Evolutionary conservation across 768 basidiomycete genomes (phyloP), one percentile per base, ranked within the genome.

Genomic region (Gymnopilus dilepis): DNA sequence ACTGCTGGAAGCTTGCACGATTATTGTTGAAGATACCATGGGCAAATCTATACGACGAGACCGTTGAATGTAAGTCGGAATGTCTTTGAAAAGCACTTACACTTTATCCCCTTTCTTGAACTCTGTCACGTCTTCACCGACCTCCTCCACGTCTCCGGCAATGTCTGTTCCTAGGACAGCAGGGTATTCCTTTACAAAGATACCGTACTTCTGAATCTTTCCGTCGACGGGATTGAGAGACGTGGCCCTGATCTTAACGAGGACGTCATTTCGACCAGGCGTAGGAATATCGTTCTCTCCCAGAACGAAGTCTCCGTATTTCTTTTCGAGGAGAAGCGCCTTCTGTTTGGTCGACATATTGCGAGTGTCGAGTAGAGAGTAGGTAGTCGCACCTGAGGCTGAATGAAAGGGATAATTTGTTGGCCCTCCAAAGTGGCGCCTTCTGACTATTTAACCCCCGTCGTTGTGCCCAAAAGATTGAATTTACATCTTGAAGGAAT

Each of bases 91-190:
- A 11, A 54, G 53, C 0, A 67, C 80, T 65, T 72, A 84, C 83
- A 87, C 83, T 69, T 77, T 74, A 67, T 87, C 84, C 2, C 85
- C 86, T 26, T 76, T 75, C 61, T 80, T 74, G 67, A 85, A 81
- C 31, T 73, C 72, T 13, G 72, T 76, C 6, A 88, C 85, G 1
- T 79, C 82, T 59, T 81, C 79, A 2, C 85, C 86, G 48, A 87
- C 74, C 33, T 73, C 77, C 22, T 78, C 80, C 5, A 87, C 80
- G 1, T 79, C 77, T 5, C 86, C 86, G 38, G 86, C 81, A 34
- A 77, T 73, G 53, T 87, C 86, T 6, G 69, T 73, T 2, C 86
- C 86, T 0, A 82, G 59, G 1, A 86, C 70, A 4, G 77, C 77
- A 13, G 82, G 82, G 59, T 61, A 84, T 2, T 69, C 55, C n/a